Conservation (phyloP, 2,329 filamentous ascomycete genomes). For the Sporothrix brasiliensis region DNA sequence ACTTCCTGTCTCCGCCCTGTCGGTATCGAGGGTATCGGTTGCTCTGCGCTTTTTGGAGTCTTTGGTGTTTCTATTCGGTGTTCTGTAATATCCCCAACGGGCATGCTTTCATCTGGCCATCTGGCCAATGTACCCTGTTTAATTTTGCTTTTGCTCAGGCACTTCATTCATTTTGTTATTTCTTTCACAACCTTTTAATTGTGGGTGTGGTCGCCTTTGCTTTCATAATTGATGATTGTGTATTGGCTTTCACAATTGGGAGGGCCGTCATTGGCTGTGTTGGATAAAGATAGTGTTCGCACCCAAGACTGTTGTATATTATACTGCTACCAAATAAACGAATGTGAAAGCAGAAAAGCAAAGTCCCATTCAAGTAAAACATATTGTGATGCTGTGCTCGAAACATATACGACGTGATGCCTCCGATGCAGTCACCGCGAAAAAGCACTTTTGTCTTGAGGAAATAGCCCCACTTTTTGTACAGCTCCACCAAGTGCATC, state of each 20-base stretch:
- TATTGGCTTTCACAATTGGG: too few relatives aligned
- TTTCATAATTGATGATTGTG: too few relatives aligned
- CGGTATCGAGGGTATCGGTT: background rate
- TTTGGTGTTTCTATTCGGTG: constrained; percentile 14
- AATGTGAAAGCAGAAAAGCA: background rate
- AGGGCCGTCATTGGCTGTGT: background rate
- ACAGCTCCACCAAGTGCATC: background rate
- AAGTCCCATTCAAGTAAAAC: background rate
- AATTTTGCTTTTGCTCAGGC: constrained; percentile 18
- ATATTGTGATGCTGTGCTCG: too few relatives aligned
- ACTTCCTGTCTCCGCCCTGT: background rate
- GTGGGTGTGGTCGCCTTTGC: too few relatives aligned
- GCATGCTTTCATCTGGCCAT: constrained; percentile 20
- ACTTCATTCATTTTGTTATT: constrained; percentile 19
- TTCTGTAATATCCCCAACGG: constrained; percentile 14
- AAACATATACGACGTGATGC: too few relatives aligned
- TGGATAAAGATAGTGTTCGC: background rate
- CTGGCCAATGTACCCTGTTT: background rate
- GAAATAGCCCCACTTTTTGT: constrained; percentile 19
- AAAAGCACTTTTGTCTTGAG: too few relatives aligned
- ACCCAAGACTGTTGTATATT: background rate
- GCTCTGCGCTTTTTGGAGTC: constrained; percentile 10
- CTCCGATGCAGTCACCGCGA: too few relatives aligned
- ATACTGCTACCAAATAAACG: background rate
- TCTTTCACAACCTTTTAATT: background rate